Evolutionary conservation across 2,329 filamentous ascomycete genomes (phyloP), one percentile per base, ranked within the genome.

Genomic region (Dothiorella sarmentorum): DNA sequence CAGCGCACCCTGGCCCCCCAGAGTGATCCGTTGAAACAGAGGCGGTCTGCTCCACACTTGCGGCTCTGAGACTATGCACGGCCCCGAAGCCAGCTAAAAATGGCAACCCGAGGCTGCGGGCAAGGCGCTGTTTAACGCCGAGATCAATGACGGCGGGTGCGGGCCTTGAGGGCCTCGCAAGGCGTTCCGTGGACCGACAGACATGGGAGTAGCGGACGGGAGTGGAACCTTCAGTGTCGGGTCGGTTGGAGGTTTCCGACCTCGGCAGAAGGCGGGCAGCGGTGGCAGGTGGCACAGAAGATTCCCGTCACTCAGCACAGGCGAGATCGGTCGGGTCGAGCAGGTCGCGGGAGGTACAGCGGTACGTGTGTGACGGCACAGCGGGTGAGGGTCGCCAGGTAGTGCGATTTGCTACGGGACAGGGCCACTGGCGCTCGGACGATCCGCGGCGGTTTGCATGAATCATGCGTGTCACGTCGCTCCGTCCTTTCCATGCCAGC

Each of bases 1-100:
- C n/a, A n/a, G n/a, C n/a, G 9, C 20, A 52, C 31, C 47, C 47
- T 52, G 31, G 47, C 11, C 15, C 18, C 22, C 55, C 42, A 40
- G 44, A 38, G 22, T 22, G 29, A 40, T 38, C 29, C 22, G 29
- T 38, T 27, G 31, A 37, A 37, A 29, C 24, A 49, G 3, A 22
- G 42, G 55, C 43, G 53, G 37, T 26, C 22, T 27, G 55, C 55
- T 47, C 35, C 33, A 58, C 43, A 58, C 38, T 24, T 31, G 55
- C 38, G 40, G 49, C 49, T 53, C 49, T 27, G 24, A 40, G 33
- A 24, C 49, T 24, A 18, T 18, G 33, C 49, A 40, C 33, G 24
- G 49, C 3, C 37, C n/a, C 49, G 22, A 3, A 7, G n/a, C 22
- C 33, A 35, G 24, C 49, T 53, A 53, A 40, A 53, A 31, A 53